Conservation (phyloP, 2,329 filamentous ascomycete species). For the Metarhizium guizhouense region DNA sequence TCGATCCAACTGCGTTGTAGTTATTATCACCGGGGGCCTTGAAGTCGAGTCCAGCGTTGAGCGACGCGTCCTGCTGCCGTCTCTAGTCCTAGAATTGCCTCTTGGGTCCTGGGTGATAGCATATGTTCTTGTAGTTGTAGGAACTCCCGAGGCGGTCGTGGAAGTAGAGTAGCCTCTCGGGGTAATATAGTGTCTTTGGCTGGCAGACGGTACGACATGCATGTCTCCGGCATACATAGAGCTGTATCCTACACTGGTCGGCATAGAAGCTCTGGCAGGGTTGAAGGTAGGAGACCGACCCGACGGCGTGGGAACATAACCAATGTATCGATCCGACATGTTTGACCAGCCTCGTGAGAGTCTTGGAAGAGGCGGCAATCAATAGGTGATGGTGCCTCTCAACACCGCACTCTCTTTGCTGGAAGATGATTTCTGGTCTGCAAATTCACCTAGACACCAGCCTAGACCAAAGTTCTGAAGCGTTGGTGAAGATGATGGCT, state of each 20-base stretch:
- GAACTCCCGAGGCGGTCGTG: conserved; percentile 23
- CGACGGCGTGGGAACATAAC: conserved; percentile 24
- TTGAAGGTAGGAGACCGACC: conserved; percentile 36
- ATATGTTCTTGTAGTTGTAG: conserved; percentile 45
- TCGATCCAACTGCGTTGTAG: conserved; percentile 37
- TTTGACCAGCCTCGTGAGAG: conserved; percentile 8
- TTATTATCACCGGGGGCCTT: conserved; percentile 48
- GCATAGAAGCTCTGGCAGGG: conserved; percentile 45
- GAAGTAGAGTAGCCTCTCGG: conserved; percentile 25
- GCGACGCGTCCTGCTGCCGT: conserved; percentile 38
- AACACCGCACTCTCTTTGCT: not conserved
- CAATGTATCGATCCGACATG: conserved; percentile 41
- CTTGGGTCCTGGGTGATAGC: conserved; percentile 45
- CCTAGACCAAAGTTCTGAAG: not conserved
- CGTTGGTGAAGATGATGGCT: not conserved
- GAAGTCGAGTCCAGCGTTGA: conserved; percentile 41
- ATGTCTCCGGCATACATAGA: conserved; percentile 44
- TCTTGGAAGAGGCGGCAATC: not conserved
- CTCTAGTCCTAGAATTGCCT: conserved; percentile 38
- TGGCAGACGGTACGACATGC: conserved; percentile 40
- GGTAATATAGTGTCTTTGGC: conserved; percentile 23
- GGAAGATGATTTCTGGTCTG: not conserved
- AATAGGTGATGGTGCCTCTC: not conserved
- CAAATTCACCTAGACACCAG: not conserved
- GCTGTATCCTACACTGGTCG: conserved; percentile 40